Base-by-base conservation (phyloP, 495 filamentous ascomycete genomes). In the Pseudevernia furfuracea region DNA sequence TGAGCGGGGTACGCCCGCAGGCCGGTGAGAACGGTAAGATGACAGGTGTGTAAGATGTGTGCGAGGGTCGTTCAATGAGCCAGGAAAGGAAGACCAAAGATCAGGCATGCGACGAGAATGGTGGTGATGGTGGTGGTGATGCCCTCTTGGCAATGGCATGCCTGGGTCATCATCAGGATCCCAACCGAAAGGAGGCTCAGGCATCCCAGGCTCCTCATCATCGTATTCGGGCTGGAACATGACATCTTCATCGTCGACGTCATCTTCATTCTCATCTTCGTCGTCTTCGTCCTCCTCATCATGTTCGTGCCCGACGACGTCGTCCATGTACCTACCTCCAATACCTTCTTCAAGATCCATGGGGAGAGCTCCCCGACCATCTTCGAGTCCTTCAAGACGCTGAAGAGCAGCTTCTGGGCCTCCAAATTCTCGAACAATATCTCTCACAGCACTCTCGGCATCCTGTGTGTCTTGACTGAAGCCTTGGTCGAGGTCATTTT, bases 231-330 rank as follows among this genome's bases (percentile, higher is more conserved):
- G 65, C 63, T 86, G 82, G 68, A 85, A 87, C 67, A 85, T 77
- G 61, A 80, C 77, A 60, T 86, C 86, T 28, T 88, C 85, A 6
- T 85, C 84, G 36, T 87, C 85, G 59, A 81, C 76, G 56, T 92
- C 90, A 38, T 90, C 88, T 59, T 89, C 89, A 34, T 55, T 55
- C 23, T 89, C 87, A 4, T 87, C 85, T 52, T 89, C 86, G 58
- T 80, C 79, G 44, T 74, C 63, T 9, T 71, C 71, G 23, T 78
- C 72, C n/a, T 73, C 70, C 39, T 85, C 86, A 70, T 84, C 85
- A 44, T 84, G 77, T 59, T 85, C 88, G 14, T 87, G 85, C 65
- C 86, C 86, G 72, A 87, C 80, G 55, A 89, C 87, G 64, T 85
- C 86, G 19, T 84, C 84, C 66, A 79, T 66, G 37, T 64, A 70